Base-by-base conservation (phyloP, 495 filamentous ascomycete genomes). In the Aspergillus bertholletiae region DNA sequence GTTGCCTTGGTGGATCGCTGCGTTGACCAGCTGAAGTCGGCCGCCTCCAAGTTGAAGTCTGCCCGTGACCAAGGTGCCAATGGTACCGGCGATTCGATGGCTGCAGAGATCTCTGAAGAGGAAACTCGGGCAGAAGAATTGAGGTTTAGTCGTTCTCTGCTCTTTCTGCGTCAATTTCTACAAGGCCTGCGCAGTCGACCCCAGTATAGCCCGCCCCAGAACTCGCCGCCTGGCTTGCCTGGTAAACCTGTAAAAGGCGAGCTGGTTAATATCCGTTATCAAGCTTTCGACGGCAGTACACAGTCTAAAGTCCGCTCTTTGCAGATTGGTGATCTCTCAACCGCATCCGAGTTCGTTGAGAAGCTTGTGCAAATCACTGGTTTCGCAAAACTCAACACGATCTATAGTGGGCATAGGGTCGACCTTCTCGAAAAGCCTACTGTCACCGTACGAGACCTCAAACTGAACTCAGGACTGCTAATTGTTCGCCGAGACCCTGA, bases 1-100 rank as follows among this genome's bases (percentile, higher is more conserved):
- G 76, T 93, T 52, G 77, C 80, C 9, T 75, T 96, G 12, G 89
- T 90, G 17, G 78, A 88, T 57, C 84, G 89, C 45, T 96, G 92
- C 60, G 79, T 95, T 11, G 70, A 78, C 15, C 88, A 94, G 63
- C 76, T 96, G 8, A 86, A 83, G 32, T 73, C 76, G 2, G 84
- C 88, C n/a, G 88, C 88, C 11, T 67, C 74, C 15, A 80, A 73
- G 41, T 56, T 92, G 57, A 87, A 80, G 54, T 50, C 64, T 5
- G 75, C 46, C 63, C 49, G 43, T 70, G 77, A 49, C 70, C 66
- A 5, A 62, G 11, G 34, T 37, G 57, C n/a, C 55, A 75, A 67
- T 22, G 76, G 79, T 21, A 21, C 6, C 4, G 27, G 22, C 15
- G 58, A 53, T n/a, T 7, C 66, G 3, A 84, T 84, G 80, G 75